Evolutionary conservation across 768 basidiomycete species (phyloP), one percentile per base, ranked within the genome.

Genomic region (Candolleomyces aberdarensis): DNA sequence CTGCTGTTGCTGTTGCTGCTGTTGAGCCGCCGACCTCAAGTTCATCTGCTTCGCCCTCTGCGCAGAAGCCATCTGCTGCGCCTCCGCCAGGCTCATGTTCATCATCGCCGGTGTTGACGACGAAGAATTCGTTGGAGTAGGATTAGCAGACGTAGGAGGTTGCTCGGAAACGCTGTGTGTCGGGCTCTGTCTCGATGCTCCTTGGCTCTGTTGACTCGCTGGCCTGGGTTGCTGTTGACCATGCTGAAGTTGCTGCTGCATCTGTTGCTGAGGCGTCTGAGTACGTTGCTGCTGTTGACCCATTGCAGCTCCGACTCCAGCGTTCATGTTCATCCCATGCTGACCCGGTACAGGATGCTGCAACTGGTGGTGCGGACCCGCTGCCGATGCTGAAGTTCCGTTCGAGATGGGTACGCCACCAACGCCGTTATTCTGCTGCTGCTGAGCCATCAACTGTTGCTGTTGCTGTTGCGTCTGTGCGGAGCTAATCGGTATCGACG

Each of bases 21-120:
- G 72, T 73, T 26, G 67, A 64, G 13, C 74, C 44, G 44, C 44
- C 4, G 44, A 46, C 44, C 44, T 73, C 51, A 78, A 75, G 63
- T 77, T 76, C 13, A 70, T 66, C 64, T 76, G 76, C 51, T 77
- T 66, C 26, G 64, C 64, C 11, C 76, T 70, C 32, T 77, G 65
- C 14, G 68, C 61, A 1, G 76, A 76, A 0, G 75, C 75, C 11
- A 73, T 60, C 64, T 76, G 75, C 0, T 36, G 36, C 6, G 76
- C 72, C 58, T 80, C 78, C n/a, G 62, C 60, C 22, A 66, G 22
- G 41, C 56, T 61, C 55, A 63, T 22, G 51, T 64, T 64, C 66
- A 65, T 63, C 58, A 62, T 62, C 55, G 56, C 39, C 11, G 60
- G 60, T 5, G 41, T 59, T 50, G 54, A 65, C 62, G 44, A 14